A percentile compares a stretch with the other conserved stretches of the same genome.
Conservation (phyloP, 768 basidiomycete genomes). For the Leccinum ochraceum region DNA sequence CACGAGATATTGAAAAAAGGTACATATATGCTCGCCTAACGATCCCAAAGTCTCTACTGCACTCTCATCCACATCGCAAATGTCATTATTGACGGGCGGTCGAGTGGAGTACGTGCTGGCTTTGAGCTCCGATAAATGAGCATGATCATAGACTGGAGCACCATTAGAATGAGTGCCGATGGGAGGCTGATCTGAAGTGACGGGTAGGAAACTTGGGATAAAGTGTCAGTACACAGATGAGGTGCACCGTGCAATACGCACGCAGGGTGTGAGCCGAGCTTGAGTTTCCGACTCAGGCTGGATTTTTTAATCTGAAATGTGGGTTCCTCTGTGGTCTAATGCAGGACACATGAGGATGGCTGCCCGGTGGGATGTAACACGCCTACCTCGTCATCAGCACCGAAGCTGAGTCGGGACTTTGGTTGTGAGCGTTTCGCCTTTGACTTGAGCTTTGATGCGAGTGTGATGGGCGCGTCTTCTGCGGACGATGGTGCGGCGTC, state of each 20-base stretch:
- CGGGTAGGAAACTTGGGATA: constrained; percentile 39
- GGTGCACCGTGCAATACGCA: constrained; percentile 25
- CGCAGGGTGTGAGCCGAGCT: constrained; percentile 57
- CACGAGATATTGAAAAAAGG: not conserved
- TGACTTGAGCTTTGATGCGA: constrained; percentile 70
- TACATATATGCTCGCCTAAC: constrained; percentile 30
- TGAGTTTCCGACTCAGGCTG: constrained; percentile 64
- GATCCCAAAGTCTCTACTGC: constrained; percentile 34
- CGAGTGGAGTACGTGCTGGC: constrained; percentile 68
- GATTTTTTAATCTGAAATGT: constrained; percentile 83
- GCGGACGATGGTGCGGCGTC: constrained; percentile 19
- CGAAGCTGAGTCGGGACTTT: constrained; percentile 77
- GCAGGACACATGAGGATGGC: constrained; percentile 30
- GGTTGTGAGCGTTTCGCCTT: constrained; percentile 66
- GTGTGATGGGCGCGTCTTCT: constrained; percentile 52
- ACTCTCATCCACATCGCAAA: constrained; percentile 47
- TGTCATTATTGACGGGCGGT: constrained; percentile 40
- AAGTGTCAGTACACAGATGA: constrained; percentile 11
- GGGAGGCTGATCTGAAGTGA: constrained; percentile 55
- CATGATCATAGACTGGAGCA: constrained; percentile 68
- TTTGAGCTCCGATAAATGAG: constrained; percentile 75
- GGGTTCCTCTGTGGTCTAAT: constrained; percentile 59
- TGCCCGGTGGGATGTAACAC: constrained; percentile 13
- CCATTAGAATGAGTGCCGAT: constrained; percentile 46
- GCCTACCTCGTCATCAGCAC: constrained; percentile 64